Percentiles rank a stretch among this genome's conserved stretches.
These are phyloP conservation scores for Alectoria sarmentosa DNA, from an alignment of 495 filamentous ascomycete genomes.

Conservation along the genomic window DNA sequence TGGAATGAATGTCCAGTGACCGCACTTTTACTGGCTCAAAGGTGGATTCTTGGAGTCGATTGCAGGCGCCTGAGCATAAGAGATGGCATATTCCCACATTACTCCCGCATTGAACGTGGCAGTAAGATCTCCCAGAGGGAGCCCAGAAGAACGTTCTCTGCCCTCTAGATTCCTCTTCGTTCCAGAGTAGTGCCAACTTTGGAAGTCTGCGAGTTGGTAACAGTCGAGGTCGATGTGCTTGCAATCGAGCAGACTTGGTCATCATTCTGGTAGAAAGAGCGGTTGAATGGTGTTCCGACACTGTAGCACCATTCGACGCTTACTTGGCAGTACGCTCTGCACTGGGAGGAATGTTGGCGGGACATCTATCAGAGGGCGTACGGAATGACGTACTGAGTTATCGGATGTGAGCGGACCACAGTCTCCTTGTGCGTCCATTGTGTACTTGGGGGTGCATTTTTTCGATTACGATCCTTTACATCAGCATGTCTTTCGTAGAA, in stretches of 20 bases:
- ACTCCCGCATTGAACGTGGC: slow-evolving; percentile 2
- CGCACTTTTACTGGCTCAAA: neutral
- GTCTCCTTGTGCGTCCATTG: too few species aligned
- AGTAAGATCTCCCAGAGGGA: neutral
- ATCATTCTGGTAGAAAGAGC: neutral
- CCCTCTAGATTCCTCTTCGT: neutral
- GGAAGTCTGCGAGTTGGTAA: neutral
- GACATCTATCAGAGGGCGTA: too few species aligned
- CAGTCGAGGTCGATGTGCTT: neutral
- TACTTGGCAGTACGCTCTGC: slow-evolving; percentile 6
- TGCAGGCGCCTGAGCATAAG: too few species aligned
- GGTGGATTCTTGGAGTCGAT: too few species aligned
- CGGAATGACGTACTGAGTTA: too few species aligned
- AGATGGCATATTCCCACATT: neutral
- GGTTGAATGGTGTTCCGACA: neutral
- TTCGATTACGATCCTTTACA: too few species aligned
- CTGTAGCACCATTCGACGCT: slow-evolving; percentile 6
- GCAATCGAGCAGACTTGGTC: neutral
- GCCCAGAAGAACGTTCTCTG: too few species aligned
- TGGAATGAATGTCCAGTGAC: slow-evolving; percentile 7
- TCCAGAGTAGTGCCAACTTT: neutral
- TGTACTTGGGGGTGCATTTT: too few species aligned
- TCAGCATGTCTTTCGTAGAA: too few species aligned
- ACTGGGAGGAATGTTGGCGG: too few species aligned
- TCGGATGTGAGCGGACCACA: too few species aligned